A percentile compares a stretch with the other conserved stretches of the same genome.
These are phyloP conservation scores for Cokeromyces recurvatus DNA, from an alignment of 371 early-diverging fungal genomes.

Conservation along the genomic window DNA sequence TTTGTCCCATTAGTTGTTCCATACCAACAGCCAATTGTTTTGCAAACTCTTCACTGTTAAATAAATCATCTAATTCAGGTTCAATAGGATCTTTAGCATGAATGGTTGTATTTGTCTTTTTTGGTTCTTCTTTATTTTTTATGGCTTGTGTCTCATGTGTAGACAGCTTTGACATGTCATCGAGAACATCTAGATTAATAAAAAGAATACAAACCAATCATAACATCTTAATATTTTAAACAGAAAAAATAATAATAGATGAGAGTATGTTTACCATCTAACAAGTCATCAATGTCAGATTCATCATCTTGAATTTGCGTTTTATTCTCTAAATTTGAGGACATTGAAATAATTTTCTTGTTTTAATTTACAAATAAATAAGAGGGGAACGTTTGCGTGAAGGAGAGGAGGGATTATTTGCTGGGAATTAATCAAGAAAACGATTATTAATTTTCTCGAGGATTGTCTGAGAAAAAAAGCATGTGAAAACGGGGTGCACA, in stretches of 20 bases:
- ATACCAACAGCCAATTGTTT: conserved; percentile 71
- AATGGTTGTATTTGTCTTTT: conserved; percentile 5
- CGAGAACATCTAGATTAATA: conserved; percentile 43
- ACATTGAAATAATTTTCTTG: no score
- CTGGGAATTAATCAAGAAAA: no score
- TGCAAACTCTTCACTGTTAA: conserved; percentile 72
- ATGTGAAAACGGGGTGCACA: no score
- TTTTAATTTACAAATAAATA: no score
- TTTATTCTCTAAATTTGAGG: conserved; percentile 14
- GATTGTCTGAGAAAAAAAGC: no score
- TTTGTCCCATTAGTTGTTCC: conserved; percentile 67
- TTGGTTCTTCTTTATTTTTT: neutral
- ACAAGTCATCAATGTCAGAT: conserved; percentile 61
- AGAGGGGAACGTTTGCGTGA: no score
- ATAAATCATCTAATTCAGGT: conserved; percentile 26
- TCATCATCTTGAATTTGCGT: conserved; percentile 34
- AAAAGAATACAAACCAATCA: no score
- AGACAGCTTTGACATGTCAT: conserved; percentile 30
- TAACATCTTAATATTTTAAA: no score
- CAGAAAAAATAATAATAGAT: neutral
- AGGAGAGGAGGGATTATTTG: neutral
- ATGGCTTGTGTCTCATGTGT: conserved; percentile 5
- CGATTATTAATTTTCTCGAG: no score
- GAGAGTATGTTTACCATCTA: conserved; percentile 54
- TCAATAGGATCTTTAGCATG: conserved; percentile 17